phyloP scores from a whole-genome alignment of 805 yeast genomes.

The Suhomyces pyralidae region DNA sequence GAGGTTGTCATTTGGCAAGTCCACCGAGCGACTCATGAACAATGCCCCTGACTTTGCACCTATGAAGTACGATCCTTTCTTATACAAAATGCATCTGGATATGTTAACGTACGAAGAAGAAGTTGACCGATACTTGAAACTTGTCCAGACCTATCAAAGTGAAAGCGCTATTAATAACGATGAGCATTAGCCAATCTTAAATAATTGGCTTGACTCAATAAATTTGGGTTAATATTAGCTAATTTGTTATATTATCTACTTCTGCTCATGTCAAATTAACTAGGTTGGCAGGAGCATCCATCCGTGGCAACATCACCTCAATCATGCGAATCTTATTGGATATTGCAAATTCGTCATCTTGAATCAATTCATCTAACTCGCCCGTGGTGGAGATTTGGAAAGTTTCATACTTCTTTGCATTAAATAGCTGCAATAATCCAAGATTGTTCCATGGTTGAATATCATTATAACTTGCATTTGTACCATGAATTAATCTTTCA shows the following conservation, averaged over 20 bases:
- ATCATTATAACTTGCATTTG: slow-evolving; percentile 16
- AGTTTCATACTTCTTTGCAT: slow-evolving; percentile 16
- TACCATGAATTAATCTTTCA: slow-evolving; percentile 21
- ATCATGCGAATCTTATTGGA: slow-evolving; percentile 17
- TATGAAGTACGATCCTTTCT: slow-evolving; percentile 24
- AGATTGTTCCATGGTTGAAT: slow-evolving; percentile 21
- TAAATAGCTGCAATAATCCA: slow-evolving; percentile 13
- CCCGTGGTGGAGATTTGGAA: slow-evolving; percentile 12
- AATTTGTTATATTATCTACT: too few species aligned
- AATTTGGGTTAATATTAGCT: too few species aligned
- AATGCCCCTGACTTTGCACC: slow-evolving; percentile 30
- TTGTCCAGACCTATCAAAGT: neutral
- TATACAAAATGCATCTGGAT: slow-evolving; percentile 16
- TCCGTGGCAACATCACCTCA: slow-evolving; percentile 17
- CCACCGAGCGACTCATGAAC: slow-evolving; percentile 12
- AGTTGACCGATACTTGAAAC: slow-evolving; percentile 16
- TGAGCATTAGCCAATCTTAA: neutral
- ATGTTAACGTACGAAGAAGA: slow-evolving; percentile 25
- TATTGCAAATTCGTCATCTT: slow-evolving; percentile 11
- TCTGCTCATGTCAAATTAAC: slow-evolving; percentile 1
- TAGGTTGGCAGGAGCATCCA: slow-evolving; percentile 21
- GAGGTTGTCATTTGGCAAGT: slow-evolving; percentile 16
- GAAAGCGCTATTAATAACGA: neutral
- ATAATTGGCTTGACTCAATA: too few species aligned
- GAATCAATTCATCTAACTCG: slow-evolving; percentile 15